Evolutionary conservation across 2,329 filamentous ascomycete genomes (phyloP).

Genomic region (Stachybotrys chartarum): DNA sequence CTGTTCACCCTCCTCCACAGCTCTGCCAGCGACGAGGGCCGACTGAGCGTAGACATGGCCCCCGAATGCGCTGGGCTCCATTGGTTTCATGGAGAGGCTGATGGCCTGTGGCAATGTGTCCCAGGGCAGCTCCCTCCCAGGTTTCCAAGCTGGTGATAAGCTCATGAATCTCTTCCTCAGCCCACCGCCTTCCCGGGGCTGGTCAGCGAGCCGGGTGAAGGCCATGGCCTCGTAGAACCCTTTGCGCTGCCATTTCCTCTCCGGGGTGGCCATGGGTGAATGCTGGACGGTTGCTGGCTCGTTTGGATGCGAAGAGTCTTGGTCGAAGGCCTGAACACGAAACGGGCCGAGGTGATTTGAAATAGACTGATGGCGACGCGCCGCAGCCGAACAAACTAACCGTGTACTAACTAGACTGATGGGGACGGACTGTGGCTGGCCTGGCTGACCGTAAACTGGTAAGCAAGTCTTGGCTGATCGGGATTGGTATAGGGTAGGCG

Average conservation of each 20-base stretch:
- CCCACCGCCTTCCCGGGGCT: background rate
- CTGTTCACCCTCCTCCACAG: constrained; percentile 23
- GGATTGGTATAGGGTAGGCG: too few species aligned
- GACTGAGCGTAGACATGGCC: constrained; percentile 30
- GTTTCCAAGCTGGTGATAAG: constrained; percentile 23
- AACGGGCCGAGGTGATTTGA: too few species aligned
- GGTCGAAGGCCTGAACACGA: background rate
- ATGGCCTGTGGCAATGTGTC: constrained; percentile 8
- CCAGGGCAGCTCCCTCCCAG: constrained; percentile 23
- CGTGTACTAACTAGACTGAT: too few species aligned
- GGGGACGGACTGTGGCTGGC: too few species aligned
- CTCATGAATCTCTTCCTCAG: constrained; percentile 20
- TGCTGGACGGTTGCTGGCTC: background rate
- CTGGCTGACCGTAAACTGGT: too few species aligned
- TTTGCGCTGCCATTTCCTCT: constrained; percentile 12
- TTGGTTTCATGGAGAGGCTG: constrained; percentile 3
- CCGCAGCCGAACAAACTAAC: too few species aligned
- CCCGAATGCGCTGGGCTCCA: constrained; percentile 23
- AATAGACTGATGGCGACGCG: too few species aligned
- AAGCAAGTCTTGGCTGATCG: too few species aligned
- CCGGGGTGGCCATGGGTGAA: constrained; percentile 4
- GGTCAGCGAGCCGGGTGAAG: constrained; percentile 14
- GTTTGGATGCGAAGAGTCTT: background rate
- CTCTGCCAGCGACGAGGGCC: constrained; percentile 25
- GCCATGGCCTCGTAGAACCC: constrained; percentile 22